A percentile compares a stretch with the other conserved stretches of the same genome.
These are phyloP conservation scores for Tuber microsphaerosporum DNA, from an alignment of 495 filamentous ascomycete species.

Conservation along the genomic window DNA sequence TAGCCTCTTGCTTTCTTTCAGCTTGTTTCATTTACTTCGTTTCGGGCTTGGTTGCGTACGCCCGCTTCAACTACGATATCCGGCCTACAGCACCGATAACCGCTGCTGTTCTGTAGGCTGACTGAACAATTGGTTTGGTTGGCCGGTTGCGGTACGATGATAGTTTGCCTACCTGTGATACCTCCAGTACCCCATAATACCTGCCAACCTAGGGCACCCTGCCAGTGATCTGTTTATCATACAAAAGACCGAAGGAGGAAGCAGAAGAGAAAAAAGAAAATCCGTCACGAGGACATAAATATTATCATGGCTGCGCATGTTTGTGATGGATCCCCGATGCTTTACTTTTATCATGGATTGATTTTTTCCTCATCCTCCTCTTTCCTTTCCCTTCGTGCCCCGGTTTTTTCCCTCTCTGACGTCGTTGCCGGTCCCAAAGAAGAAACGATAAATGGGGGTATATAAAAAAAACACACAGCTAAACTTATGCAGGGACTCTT, in stretches of 20 bases:
- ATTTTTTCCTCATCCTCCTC: neutral
- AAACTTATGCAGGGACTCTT: neutral
- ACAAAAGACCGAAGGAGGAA: neutral
- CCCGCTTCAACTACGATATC: too few species aligned
- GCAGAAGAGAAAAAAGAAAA: neutral
- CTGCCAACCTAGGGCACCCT: too few species aligned
- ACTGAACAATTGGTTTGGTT: neutral
- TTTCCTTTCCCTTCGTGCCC: neutral
- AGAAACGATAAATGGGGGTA: neutral
- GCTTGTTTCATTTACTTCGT: neutral
- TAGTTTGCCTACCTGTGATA: too few species aligned
- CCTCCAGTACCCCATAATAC: too few species aligned
- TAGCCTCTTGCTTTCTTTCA: neutral
- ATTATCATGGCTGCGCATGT: neutral
- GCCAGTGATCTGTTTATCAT: neutral
- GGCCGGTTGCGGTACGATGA: neutral
- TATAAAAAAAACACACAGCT: too few species aligned
- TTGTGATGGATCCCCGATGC: neutral
- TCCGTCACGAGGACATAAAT: neutral
- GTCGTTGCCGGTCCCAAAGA: neutral
- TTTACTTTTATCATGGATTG: neutral
- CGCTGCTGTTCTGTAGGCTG: too few species aligned
- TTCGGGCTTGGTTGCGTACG: too few species aligned
- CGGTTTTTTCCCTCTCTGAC: neutral
- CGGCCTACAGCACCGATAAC: too few species aligned